Evolutionary conservation across 176 grass and related monocot genomes (phyloP).

Genomic region (Triticum urartu): DNA sequence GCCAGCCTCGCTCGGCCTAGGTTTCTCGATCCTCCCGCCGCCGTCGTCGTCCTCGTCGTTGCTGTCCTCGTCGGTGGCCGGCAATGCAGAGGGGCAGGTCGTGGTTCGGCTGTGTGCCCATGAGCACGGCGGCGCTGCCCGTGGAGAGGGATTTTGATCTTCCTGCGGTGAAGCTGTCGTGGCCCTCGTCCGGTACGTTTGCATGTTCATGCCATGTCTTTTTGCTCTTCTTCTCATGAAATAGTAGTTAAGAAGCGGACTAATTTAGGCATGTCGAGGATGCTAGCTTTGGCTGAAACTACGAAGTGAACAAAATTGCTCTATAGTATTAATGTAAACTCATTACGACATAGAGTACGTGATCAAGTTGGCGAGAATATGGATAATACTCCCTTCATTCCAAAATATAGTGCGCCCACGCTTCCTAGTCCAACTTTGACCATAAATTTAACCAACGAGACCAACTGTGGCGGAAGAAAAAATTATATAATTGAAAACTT

Average conservation of each 20-base stretch:
- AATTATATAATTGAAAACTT: no score
- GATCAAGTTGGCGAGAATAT: background rate
- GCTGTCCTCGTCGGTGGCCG: background rate
- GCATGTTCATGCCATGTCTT: background rate
- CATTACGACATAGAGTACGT: background rate
- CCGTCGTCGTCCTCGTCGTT: background rate
- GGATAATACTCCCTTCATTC: background rate
- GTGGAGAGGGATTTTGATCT: constrained; percentile 46
- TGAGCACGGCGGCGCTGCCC: constrained; percentile 40
- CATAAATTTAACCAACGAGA: no score
- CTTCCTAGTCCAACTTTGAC: no score
- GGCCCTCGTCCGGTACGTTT: constrained; percentile 57
- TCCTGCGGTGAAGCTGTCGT: constrained; percentile 42
- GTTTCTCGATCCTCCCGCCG: background rate
- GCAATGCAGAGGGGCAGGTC: constrained; percentile 34
- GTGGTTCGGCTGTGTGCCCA: constrained; percentile 25
- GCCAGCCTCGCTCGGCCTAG: background rate
- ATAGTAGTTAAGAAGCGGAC: background rate
- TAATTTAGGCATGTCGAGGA: constrained; percentile 13
- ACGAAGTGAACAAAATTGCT: background rate
- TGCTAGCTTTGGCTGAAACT: background rate
- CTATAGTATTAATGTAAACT: background rate
- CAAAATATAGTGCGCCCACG: no score
- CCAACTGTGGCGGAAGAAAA: no score
- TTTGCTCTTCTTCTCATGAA: background rate